Evolutionary conservation across 371 early-diverging fungal species (phyloP), one percentile per base, ranked within the genome.

Genomic region (Circinella umbellata): DNA sequence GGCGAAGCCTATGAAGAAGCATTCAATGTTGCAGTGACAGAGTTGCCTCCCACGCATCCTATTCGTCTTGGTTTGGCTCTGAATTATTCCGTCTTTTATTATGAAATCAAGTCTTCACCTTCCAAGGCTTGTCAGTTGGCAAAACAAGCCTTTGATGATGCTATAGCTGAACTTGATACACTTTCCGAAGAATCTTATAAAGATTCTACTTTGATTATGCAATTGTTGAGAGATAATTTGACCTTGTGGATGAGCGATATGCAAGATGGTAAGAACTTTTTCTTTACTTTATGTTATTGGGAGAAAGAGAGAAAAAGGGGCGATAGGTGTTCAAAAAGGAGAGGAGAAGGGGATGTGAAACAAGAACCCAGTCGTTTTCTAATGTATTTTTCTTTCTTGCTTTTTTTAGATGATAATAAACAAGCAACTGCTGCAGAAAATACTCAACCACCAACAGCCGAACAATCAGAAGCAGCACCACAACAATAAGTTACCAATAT

Each of bases 171-270:
- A 83, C 88, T 99, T 74, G 99, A 99, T 88, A 94, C 94, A 74
- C 89, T 99, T 64, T 92, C 92, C 79, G 99, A 99, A 87, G 99
- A 99, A 81, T 94, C 95, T 71, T 99, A 99, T 95, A 99, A 99
- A 92, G 99, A 99, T 88, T 96, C 97, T 66, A 99, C 99, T 47
- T 90, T 99, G 73, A 99, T 99, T 88, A 99, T 99, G 99, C 99
- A 99, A 88, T 90, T 99, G 68, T 89, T 99, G 74, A 91, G 99
- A 79, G 99, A 99, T 84, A 99, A 99, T 91, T 85, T 99, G 76
- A 99, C 99, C 60, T 92, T 99, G 75, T 99, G 99, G 99, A 98
- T 99, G 64, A 93, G 95, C 48, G 98, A 98, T 76, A 90, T 97
- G 81, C 96, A 96, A 82, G 98, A 97, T 38, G 83, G 82, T 78